A percentile compares a stretch with the other conserved stretches of the same genome.
Evolutionary conservation across 163 green algal genomes (phyloP).

Genomic region (Chloroidium sp.): DNA sequence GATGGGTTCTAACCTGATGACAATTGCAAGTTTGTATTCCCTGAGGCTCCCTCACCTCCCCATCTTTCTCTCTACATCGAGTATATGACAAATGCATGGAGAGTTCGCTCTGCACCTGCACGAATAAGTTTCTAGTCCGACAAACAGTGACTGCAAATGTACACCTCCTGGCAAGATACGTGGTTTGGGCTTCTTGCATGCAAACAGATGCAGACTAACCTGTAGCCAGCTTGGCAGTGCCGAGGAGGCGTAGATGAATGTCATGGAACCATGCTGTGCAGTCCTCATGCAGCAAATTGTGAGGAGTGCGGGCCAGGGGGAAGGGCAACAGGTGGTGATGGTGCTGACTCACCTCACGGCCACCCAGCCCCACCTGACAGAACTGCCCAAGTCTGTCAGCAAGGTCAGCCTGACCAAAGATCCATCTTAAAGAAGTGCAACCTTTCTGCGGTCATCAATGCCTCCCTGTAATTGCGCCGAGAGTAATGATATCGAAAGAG

Average conservation of each 20-base stretch:
- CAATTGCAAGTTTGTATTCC: slow-evolving; percentile 74
- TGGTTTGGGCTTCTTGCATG: too few species aligned
- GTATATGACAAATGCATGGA: not conserved
- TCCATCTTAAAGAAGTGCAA: too few species aligned
- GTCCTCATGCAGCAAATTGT: slow-evolving; percentile 12
- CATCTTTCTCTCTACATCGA: not conserved
- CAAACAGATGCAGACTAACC: too few species aligned
- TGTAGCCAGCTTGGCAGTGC: too few species aligned
- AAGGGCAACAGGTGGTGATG: slow-evolving; percentile 5
- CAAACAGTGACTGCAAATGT: too few species aligned
- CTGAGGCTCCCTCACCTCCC: slow-evolving; percentile 42
- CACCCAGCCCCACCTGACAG: not conserved
- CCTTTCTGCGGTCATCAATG: too few species aligned
- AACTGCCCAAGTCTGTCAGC: not conserved
- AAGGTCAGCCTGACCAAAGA: not conserved
- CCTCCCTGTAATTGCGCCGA: too few species aligned
- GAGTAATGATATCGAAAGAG: too few species aligned
- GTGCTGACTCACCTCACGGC: not conserved
- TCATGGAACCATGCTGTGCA: not conserved
- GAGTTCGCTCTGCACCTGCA: not conserved
- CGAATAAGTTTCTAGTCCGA: too few species aligned
- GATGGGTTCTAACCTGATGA: not conserved
- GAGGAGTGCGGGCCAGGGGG: not conserved
- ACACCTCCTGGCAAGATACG: too few species aligned
- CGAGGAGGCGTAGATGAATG: too few species aligned